Conservation (phyloP, 75 land plant species). For the Pseudotsuga menziesii region DNA sequence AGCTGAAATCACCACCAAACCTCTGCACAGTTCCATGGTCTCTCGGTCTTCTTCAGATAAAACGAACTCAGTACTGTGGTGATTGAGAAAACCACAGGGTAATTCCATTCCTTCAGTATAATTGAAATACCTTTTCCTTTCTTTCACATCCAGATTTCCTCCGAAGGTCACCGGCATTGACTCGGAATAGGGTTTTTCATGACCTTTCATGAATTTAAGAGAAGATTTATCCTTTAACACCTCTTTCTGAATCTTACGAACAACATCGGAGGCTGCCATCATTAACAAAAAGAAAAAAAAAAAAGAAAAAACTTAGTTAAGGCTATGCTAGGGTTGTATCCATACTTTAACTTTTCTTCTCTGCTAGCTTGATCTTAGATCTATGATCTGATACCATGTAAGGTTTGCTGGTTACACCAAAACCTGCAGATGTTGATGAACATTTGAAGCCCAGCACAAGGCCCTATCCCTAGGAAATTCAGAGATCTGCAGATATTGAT, state of each 20-base stretch:
- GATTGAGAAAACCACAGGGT: neutral
- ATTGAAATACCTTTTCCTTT: neutral
- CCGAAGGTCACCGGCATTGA: neutral
- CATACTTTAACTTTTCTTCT: too few species aligned
- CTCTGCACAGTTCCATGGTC: conserved; percentile 53
- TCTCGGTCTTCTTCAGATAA: conserved; percentile 24
- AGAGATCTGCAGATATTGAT: too few species aligned
- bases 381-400: too few species aligned
- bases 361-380: too few species aligned
- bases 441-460: too few species aligned
- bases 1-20: conserved; percentile 58
- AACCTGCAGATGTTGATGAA: too few species aligned
- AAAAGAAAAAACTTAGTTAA: neutral
- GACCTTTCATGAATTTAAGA: neutral
- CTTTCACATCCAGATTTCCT: neutral
- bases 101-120: neutral
- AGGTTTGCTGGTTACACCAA: too few species aligned
- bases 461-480: too few species aligned
- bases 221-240: neutral
- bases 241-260: neutral
- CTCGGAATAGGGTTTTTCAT: neutral
- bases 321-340: too few species aligned
- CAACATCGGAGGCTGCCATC: neutral
- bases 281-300: too few species aligned
- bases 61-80: neutral